These are phyloP conservation scores for Amanita rubescens DNA, from an alignment of 768 basidiomycete genomes.

Conservation along the genomic window DNA sequence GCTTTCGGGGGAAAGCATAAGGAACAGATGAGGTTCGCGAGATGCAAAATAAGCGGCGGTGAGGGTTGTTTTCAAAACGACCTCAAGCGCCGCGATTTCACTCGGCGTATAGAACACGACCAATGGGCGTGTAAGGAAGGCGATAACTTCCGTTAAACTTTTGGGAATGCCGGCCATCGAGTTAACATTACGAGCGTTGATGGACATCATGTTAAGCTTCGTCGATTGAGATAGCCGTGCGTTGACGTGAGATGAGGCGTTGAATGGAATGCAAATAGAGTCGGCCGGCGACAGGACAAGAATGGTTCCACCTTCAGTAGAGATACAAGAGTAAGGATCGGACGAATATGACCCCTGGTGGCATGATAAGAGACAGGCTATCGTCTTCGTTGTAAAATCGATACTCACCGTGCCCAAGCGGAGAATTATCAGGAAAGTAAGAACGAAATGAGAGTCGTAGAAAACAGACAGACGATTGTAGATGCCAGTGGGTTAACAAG, in stretches of 20 bases:
- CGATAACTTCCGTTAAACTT: slow-evolving; percentile 25
- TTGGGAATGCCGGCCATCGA: slow-evolving; percentile 7
- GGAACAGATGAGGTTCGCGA: slow-evolving; percentile 15
- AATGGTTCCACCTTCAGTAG: background rate
- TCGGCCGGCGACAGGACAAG: slow-evolving; percentile 5
- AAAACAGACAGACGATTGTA: background rate
- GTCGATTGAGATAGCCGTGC: background rate
- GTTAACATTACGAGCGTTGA: slow-evolving; percentile 1
- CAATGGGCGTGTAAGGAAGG: slow-evolving; percentile 31
- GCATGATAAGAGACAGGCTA: background rate
- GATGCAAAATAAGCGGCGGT: slow-evolving; percentile 14
- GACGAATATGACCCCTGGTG: background rate
- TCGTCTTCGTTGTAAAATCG: background rate
- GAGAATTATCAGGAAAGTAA: slow-evolving; percentile 1
- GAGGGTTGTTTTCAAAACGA: slow-evolving; percentile 26
- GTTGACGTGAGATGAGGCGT: slow-evolving; percentile 1
- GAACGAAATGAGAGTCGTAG: slow-evolving; percentile 2
- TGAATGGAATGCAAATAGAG: background rate
- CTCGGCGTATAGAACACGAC: slow-evolving; percentile 17
- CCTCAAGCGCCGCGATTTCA: slow-evolving; percentile 19
- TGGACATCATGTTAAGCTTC: slow-evolving; percentile 2
- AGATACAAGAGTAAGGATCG: background rate
- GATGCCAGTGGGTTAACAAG: background rate
- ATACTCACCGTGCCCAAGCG: background rate
- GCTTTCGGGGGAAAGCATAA: slow-evolving; percentile 20